Base-by-base conservation (phyloP, 2,329 filamentous ascomycete species). In the Aspergillus pseudotamarii region DNA sequence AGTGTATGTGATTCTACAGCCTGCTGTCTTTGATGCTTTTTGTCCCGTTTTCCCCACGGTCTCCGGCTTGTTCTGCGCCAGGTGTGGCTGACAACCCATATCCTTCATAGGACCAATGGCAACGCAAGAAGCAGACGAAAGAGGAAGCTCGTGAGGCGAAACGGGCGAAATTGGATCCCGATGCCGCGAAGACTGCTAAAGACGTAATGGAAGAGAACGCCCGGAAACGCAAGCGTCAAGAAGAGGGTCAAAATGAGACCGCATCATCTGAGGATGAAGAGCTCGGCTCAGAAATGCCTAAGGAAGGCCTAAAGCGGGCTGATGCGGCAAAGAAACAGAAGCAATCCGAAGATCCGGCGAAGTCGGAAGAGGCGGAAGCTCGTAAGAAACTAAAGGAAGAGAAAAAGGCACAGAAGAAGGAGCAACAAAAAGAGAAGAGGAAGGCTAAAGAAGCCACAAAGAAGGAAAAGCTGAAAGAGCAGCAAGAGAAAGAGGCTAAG, bases 51-150 rank as follows among this genome's bases (percentile, higher is more conserved):
- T 65, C 63, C 58, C 41, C 58, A 46, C 64, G 36, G 43, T 61
- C 43, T 32, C 60, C 41, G 23, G 60, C 38, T 50, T 30, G 55
- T 60, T 58, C 59, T 61, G 60, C 60, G 28, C 36, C 28, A 56
- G 46, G 32, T 60, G 54, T 62, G 56, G 59, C 63, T 70, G 65
- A 70, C 65, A 66, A 48, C 53, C 45, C 50, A 56, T 59, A 51
- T 64, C 60, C 57, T 64, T 48, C 69, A 66, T 73, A 96, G 93
- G 91, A 95, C 72, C 93, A 97, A 89, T 96, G 93, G 93, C 89
- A 89, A 77, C 90, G 90, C 75, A 96, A 95, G 81, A 98, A 98
- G 83, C 94, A 98, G 81, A 94, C 93, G 57, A 97, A 96, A 77
- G 91, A 93, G 78, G 87, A 97, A 78, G 92, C 92, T 64, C 88